Base-by-base conservation (phyloP, 208 protist genomes). In the Acanthamoeba lugdunensis region DNA sequence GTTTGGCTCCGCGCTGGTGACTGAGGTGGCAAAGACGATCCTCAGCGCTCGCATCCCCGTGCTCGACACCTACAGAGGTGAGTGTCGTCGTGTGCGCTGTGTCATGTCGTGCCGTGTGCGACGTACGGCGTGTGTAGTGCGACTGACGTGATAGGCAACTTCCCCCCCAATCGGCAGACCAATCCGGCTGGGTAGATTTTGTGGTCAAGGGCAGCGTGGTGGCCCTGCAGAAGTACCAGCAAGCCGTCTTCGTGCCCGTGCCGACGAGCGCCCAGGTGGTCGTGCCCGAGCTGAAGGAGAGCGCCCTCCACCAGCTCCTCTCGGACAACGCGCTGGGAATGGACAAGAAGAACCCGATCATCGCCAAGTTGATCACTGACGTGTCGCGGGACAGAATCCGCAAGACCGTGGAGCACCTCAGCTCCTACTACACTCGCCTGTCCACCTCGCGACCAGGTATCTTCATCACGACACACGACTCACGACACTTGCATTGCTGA, bases 391-490 rank as follows among this genome's bases (percentile, higher is more conserved):
- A 92, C 23, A 56, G 88, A 23, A 9, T 89, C 28, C 50, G 41
- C n/a, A 69, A 89, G 82, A 89, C n/a, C 18, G 82, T 89, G 7
- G 58, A 69, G 52, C 82, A 89, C 30, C 58, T 89, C 18, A 89
- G 82, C 82, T 30, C 50, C 82, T 89, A 89, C 58, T 89, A 65
- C 23, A 89, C 82, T 30, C 82, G 82, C 82, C 23, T 89, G 48
- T 61, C 82, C 50, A 89, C 82, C 21, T 89, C 82, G n/a, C 28
- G n/a, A 6, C n/a, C 82, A 37, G 82, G 82, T 89, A 89, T 14
- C 50, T 0, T 7, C 50, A 48, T 58, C 8, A 88, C n/a, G n/a
- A 16, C 9, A 30, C 37, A 8, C 45, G 25, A 28, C 41, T 67
- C 25, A 25, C 41, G 41, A 11, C 56, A n/a, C 16, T n/a, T n/a